These are phyloP conservation scores for Castanea mollissima DNA, from an alignment of 306 rosid species.

Conservation along the genomic window DNA sequence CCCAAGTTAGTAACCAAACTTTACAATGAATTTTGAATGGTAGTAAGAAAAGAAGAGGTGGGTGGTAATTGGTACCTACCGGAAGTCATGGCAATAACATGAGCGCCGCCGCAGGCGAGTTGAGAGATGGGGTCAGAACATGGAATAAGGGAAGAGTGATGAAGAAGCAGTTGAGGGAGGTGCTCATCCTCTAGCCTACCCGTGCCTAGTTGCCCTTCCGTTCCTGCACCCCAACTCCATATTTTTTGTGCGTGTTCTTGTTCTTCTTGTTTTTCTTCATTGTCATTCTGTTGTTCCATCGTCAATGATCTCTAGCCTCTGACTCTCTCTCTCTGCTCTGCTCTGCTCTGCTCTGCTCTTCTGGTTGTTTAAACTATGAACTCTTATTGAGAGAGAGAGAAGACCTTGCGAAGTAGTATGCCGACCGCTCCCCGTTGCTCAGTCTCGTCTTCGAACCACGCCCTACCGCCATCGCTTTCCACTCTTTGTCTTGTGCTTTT, in stretches of 20 bases:
- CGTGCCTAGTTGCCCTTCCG: conserved; percentile 79
- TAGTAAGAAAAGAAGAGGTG: background rate
- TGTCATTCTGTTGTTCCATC: conserved; percentile 22
- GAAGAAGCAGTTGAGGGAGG: conserved; percentile 62
- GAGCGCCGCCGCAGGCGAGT: conserved; percentile 91
- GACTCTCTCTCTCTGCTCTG: no score
- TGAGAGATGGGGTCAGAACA: conserved; percentile 40
- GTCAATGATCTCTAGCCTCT: background rate
- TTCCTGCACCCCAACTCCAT: conserved; percentile 99
- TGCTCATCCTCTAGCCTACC: conserved; percentile 52
- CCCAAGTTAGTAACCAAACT: no score
- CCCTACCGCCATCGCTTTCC: no score
- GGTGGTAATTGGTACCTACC: conserved; percentile 25
- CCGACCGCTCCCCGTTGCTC: no score
- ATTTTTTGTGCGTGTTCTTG: conserved; percentile 21
- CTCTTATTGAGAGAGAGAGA: no score
- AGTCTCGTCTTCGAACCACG: no score
- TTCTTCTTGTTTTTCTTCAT: background rate
- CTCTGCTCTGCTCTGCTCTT: background rate
- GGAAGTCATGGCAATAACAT: conserved; percentile 66
- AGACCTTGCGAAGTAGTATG: no score
- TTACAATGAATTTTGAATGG: background rate
- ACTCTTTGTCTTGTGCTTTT: no score
- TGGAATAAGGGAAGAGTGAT: conserved; percentile 25
- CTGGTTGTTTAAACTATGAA: background rate